Evolutionary conservation across 345 rosid species (phyloP).

Genomic region (Hibiscus mutabilis): DNA sequence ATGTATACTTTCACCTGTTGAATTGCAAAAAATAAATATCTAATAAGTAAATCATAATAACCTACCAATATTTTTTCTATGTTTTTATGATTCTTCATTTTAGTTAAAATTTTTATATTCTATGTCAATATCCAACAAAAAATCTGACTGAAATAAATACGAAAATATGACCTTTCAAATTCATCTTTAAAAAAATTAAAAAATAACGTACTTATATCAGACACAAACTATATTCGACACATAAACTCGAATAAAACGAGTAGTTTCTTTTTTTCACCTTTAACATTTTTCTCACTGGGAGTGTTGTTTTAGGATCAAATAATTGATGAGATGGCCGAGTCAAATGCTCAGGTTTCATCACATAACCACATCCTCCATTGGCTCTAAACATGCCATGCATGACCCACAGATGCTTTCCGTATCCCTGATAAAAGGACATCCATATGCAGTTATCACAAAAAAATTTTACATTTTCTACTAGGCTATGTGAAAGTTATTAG

Average conservation of each 20-base stretch:
- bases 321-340: conserved; percentile 36
- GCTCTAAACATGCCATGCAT: conserved; percentile 98
- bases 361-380: conserved; percentile 89
- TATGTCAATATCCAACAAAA: background rate
- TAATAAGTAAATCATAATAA: background rate
- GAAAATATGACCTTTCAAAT: background rate
- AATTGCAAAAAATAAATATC: background rate
- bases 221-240: no score
- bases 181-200: background rate
- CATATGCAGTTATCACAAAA: background rate
- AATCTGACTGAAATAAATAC: background rate
- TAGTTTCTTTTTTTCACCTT: conserved; percentile 26
- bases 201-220: background rate
- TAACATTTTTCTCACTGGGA: conserved; percentile 44
- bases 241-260: background rate
- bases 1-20: conserved; percentile 65
- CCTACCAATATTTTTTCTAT: background rate
- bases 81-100: background rate
- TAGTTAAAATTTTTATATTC: background rate
- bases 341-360: conserved; percentile 75
- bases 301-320: conserved; percentile 51
- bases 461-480: no score
- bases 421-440: conserved; percentile 37
- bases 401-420: conserved; percentile 73
- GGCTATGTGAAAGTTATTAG: no score